Conservation (phyloP, 352 stramenopile species). For the Discostella stelligera region DNA sequence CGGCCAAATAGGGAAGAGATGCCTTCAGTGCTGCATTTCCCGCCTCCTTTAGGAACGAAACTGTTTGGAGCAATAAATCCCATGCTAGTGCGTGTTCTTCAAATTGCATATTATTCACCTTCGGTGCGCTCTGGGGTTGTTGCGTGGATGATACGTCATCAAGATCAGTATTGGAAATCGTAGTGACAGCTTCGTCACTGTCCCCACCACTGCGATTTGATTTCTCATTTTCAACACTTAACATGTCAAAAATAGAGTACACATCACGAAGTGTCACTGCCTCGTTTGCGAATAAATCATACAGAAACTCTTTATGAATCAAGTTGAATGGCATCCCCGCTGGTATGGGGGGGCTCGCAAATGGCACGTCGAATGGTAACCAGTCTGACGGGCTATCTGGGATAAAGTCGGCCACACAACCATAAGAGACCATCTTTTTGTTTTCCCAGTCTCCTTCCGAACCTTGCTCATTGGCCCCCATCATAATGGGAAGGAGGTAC, state of each 20-base stretch:
- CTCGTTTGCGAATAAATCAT: slow-evolving; percentile 29
- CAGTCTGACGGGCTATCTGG: slow-evolving; percentile 70
- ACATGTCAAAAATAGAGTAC: slow-evolving; percentile 1
- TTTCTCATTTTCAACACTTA: slow-evolving; percentile 14
- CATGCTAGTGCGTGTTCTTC: slow-evolving; percentile 33
- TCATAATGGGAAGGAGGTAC: slow-evolving; percentile 10
- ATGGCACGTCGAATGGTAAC: slow-evolving; percentile 65
- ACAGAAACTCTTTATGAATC: slow-evolving; percentile 51
- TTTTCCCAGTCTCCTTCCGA: not conserved
- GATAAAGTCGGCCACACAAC: slow-evolving; percentile 59
- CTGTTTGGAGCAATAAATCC: slow-evolving; percentile 53
- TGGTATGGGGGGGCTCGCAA: slow-evolving; percentile 40
- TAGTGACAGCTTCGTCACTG: too few relatives aligned
- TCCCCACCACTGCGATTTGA: not conserved
- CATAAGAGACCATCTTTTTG: slow-evolving; percentile 34
- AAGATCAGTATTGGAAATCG: too few relatives aligned
- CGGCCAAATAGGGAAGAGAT: slow-evolving; percentile 51
- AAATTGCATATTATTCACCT: slow-evolving; percentile 17
- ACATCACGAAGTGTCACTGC: slow-evolving; percentile 20
- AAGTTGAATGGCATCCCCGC: slow-evolving; percentile 54
- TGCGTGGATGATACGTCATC: too few relatives aligned
- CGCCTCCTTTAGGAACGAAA: slow-evolving; percentile 67
- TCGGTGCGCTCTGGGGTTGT: not conserved
- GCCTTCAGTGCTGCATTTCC: slow-evolving; percentile 66
- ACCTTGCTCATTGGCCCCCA: too few relatives aligned